Percentiles rank a stretch among this genome's conserved stretches.
Conservation (phyloP, 2,329 filamentous ascomycete genomes). For the Cercospora zeae-maydis region DNA sequence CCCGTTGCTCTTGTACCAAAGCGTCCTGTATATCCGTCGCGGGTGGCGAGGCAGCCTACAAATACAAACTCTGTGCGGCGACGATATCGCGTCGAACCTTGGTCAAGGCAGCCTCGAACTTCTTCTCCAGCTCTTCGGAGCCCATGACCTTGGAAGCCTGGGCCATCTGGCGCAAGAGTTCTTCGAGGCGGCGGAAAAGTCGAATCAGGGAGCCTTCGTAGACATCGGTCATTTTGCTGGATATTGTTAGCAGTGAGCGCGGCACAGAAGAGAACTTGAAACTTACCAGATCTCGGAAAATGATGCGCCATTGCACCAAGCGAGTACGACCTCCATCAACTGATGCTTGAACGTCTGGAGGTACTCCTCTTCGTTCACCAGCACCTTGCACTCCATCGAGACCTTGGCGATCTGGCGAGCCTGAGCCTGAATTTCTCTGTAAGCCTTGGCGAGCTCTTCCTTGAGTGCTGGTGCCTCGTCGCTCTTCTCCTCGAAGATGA, state of each 20-base stretch:
- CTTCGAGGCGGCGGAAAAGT: conserved; percentile 90
- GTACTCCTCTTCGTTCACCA: conserved; percentile 94
- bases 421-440: conserved; percentile 79
- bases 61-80: conserved; percentile 86
- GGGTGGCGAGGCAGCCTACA: conserved; percentile 49
- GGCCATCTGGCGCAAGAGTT: conserved; percentile 89
- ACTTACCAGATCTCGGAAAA: conserved; percentile 95
- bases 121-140: conserved; percentile 84
- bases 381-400: conserved; percentile 87
- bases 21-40: not conserved
- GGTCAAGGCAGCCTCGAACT: conserved; percentile 80
- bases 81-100: conserved; percentile 94
- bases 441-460: conserved; percentile 83
- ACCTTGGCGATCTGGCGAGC: conserved; percentile 88
- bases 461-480: conserved; percentile 68
- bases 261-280: not conserved
- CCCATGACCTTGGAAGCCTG: conserved; percentile 98
- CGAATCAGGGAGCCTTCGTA: conserved; percentile 97
- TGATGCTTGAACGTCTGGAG: conserved; percentile 85
- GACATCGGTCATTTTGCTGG: conserved; percentile 96
- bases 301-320: conserved; percentile 84
- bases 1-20: not conserved
- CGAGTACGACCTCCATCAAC: conserved; percentile 92
- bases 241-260: not conserved
- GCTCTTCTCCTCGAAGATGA: conserved; percentile 96